Evolutionary conservation across 2,329 filamentous ascomycete species (phyloP), one percentile per base, ranked within the genome.

Genomic region (Penicillium olsonii): DNA sequence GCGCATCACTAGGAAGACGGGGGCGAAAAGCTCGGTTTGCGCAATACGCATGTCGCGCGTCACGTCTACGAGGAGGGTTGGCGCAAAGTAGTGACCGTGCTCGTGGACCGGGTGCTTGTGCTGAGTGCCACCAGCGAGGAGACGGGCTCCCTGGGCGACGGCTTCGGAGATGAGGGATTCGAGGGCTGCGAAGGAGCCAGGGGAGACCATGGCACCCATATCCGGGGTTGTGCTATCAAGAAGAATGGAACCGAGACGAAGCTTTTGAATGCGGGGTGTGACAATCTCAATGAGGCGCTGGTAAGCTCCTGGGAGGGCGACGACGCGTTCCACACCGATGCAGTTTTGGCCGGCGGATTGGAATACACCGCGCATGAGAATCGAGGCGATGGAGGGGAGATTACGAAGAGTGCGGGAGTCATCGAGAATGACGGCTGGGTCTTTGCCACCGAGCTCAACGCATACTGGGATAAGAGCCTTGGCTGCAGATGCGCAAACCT

Each of bases 321-420:
- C 86, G 65, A 97, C 86, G 48, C 94, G 88, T 75, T 99, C 94
- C 59, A 96, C 92, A 47, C 94, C 94, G 66, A 99, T 92, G 73
- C 94, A 99, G 75, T 99, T 99, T 71, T 99, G 94, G 1, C 94
- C 94, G 14, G 91, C 87, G 43, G 91, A 91, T 72, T 99, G 94
- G 74, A 97, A 99, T 9, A 90, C 90, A 44, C 92, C 94, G 45
- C 94, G 85, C 75, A 99, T 86, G 54, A 97, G 82, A 55, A 95
- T 87, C 54, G 91, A 88, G 33, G 83, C 82, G 42, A 97, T 85
- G 35, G 87, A 84, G 4, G 82, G 73, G 51, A 97, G 78, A 62
- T 82, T 76, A 59, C 70, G 64, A 14, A 74, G 50, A 4, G 73
- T 90, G 81, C 50, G 73, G 67, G 40, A 71, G 71, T 94, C 90